Evolutionary conservation across 1,284 basidiomycete genomes (phyloP), one percentile per base, ranked within the genome.

Genomic region (Ganoderma lingzhi): DNA sequence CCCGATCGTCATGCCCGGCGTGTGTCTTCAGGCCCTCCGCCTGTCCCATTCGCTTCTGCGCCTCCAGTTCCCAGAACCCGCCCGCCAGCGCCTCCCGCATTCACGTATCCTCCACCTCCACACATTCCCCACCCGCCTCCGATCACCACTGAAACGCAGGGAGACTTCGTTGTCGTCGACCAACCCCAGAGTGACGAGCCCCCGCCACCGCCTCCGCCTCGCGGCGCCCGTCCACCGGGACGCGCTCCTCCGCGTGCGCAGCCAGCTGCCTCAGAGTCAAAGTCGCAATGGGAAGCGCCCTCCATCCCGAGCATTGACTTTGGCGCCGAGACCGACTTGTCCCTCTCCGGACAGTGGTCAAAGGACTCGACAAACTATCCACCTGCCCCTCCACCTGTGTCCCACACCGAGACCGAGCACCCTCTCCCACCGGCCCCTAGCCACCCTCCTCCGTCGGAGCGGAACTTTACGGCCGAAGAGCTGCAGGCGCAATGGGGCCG

Each of bases 401-500:
- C 62, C 23, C 48, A 51, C 6, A 37, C 56, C 23, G 37, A 66
- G 30, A 14, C 72, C 23, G 58, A 58, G 37, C 60, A n/a, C 23
- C 66, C 53, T 23, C 64, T 67, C 41, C 64, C 67, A 0, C 69
- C 68, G 6, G 37, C 70, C 12, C 67, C 48, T 15, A 65, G 44
- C n/a, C 44, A 64, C 64, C 35, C 75, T 30, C 23, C 71, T 37
- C 64, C 71, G 19, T 68, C 73, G 30, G 83, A 84, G 5, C 73
- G 78, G 28, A 78, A 81, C 5, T 76, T 88, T 53, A 82, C 86
- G 30, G 68, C 86, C 0, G 90, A 93, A 59, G 90, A 94, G 44
- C 84, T 97, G 59, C 88, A 89, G 74, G 83, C 85, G 1, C 83
- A 95, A 19, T 93, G 92, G 83, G 87, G 88, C 3, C 87, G 89